Conservation (phyloP, 306 rosid species). For the Herpetospermum pedunculosum region DNA sequence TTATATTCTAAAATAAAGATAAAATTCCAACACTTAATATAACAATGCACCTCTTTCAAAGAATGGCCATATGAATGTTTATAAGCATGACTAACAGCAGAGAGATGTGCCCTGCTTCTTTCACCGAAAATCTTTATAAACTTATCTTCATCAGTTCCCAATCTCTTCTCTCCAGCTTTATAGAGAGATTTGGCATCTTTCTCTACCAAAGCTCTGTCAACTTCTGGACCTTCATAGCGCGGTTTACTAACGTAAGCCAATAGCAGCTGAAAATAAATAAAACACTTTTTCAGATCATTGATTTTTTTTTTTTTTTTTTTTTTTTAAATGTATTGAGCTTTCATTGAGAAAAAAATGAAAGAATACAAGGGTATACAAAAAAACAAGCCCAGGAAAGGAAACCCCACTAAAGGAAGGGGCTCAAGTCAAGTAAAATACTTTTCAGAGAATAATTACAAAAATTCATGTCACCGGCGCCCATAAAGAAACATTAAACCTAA, state of each 20-base stretch:
- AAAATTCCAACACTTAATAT: background rate
- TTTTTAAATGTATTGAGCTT: too few relatives aligned
- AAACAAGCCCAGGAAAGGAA: too few relatives aligned
- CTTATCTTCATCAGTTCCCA: conserved; percentile 25
- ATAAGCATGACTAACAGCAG: conserved; percentile 41
- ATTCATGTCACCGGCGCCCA: too few relatives aligned
- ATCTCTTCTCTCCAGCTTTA: conserved; percentile 29
- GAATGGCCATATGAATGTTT: conserved; percentile 32
- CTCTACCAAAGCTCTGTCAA: conserved; percentile 29
- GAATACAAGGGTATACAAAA: too few relatives aligned
- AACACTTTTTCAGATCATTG: background rate
- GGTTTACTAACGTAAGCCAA: conserved; percentile 42
- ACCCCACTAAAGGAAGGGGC: too few relatives aligned
- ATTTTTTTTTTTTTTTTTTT: too few relatives aligned
- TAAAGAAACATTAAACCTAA: too few relatives aligned
- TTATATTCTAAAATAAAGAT: background rate
- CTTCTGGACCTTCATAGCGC: conserved; percentile 64
- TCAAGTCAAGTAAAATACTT: too few relatives aligned
- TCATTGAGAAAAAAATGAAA: too few relatives aligned
- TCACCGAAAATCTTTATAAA: conserved; percentile 47
- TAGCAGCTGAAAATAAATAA: conserved; percentile 34
- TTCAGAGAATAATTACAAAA: too few relatives aligned
- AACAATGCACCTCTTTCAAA: conserved; percentile 40
- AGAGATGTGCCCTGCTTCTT: conserved; percentile 61
- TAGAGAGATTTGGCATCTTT: conserved; percentile 21